Conservation (phyloP, 768 basidiomycete genomes). For the Kwoniella dejecticola region DNA sequence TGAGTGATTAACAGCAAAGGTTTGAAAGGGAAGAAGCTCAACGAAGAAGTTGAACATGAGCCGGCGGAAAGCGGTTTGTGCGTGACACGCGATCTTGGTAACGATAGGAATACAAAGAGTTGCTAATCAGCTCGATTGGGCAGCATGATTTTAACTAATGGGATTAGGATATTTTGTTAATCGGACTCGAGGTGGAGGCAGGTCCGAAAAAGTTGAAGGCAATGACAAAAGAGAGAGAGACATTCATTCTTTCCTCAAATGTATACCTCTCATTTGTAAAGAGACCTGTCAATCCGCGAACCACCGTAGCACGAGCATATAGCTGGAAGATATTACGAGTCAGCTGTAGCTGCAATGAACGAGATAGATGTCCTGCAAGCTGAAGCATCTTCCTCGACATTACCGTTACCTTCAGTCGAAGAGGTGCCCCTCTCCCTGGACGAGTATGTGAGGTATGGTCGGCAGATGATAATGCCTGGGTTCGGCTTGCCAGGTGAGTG, state of each 20-base stretch:
- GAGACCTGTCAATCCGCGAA: too few species aligned
- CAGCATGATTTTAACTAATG: not conserved
- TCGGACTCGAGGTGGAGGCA: constrained; percentile 5
- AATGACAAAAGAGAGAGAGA: too few species aligned
- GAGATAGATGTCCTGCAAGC: not conserved
- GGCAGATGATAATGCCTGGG: constrained; percentile 92
- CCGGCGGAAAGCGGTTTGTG: constrained; percentile 9
- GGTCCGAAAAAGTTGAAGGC: constrained; percentile 16
- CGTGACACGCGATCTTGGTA: not conserved
- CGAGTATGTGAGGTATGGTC: constrained; percentile 90
- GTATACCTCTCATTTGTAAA: too few species aligned
- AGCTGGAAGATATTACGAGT: too few species aligned
- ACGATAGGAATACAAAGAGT: too few species aligned
- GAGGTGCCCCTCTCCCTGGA: constrained; percentile 44
- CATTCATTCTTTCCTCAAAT: not conserved
- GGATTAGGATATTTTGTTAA: not conserved
- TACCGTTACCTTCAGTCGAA: not conserved
- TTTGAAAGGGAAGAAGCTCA: not conserved
- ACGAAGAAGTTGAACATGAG: not conserved
- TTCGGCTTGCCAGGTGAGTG: constrained; percentile 77
- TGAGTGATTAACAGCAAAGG: too few species aligned
- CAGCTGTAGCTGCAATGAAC: too few species aligned
- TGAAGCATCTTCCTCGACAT: not conserved
- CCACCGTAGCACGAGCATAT: too few species aligned
- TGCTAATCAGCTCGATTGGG: too few species aligned